Base-by-base conservation (phyloP, 148 eudicot species). In the Persicaria tinctoria region DNA sequence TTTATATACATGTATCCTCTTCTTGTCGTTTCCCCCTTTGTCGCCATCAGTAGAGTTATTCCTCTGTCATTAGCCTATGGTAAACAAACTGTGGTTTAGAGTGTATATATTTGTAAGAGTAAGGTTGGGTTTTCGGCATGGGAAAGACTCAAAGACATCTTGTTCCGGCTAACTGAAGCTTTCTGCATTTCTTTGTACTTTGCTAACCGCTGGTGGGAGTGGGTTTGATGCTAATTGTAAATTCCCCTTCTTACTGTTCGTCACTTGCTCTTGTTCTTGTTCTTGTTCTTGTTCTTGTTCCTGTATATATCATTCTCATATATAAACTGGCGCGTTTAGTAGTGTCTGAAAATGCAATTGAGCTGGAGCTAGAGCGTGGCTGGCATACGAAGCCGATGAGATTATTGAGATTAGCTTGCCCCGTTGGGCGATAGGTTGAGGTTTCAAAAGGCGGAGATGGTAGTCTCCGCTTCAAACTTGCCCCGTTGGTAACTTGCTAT, bases 221-320 rank as follows among this genome's bases (percentile, higher is more conserved):
- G 70, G 70, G 70, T 66, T 66, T 66, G 47, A 66, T 14, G 47
- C 70, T 66, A 66, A 66, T 66, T 44, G 47, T 66, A 66, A 38
- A 66, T 66, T 3, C 44, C 47, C 8, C n/a, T 60, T 60, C 13
- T 23, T 60, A 23, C 66, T 23, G 12, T 38, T 20, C 9, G 41
- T 32, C 41, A 32, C 41, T 3, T 32, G 41, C 41, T 32, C 41
- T 1, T 1, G 41, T 1, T 32, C 11, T 60, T 20, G 41, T 23
- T 60, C 66, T 14, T 32, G 41, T 32, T 32, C 41, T 1, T 1
- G 41, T 1, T 32, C 11, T 60, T 20, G 41, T 23, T 60, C 66
- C 41, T 32, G 41, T 32, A 32, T 32, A 32, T 32, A 32, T 0
- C 41, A 32, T 32, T 32, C 41, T 32, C 41, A 32, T 32, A 32